A percentile compares a stretch with the other conserved stretches of the same genome.
Conservation (phyloP, 2,329 filamentous ascomycete species). For the Aspergillus sp. region DNA sequence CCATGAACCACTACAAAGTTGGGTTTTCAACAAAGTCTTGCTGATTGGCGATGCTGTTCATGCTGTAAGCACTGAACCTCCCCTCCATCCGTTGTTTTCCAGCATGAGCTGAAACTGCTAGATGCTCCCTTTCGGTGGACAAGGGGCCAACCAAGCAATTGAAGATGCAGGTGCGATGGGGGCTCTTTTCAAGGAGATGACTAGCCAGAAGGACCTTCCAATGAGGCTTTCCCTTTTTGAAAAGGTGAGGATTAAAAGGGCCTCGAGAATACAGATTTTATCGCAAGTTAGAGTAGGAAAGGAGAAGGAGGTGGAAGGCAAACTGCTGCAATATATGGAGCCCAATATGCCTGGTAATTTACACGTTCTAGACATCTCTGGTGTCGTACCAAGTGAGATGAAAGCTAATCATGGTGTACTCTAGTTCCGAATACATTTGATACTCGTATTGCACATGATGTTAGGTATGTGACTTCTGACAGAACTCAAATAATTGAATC, state of each 20-base stretch:
- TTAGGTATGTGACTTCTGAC: background rate
- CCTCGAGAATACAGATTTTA: conserved; percentile 1
- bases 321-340: background rate
- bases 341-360: background rate
- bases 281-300: conserved; percentile 1
- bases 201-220: background rate
- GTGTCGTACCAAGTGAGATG: background rate
- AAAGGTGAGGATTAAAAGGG: conserved; percentile 1
- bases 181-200: conserved; percentile 10
- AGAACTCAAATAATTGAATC: background rate
- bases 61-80: conserved; percentile 12
- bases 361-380: background rate
- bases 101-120: conserved; percentile 4
- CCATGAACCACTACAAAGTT: conserved; percentile 21
- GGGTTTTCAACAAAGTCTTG: conserved; percentile 18
- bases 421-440: background rate
- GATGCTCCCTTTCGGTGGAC: conserved; percentile 18
- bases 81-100: too few relatives aligned
- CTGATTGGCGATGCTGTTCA: conserved; percentile 32
- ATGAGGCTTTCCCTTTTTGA: conserved; percentile 1
- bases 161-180: conserved; percentile 29
- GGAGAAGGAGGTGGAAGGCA: conserved; percentile 1
- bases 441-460: background rate
- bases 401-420: background rate
- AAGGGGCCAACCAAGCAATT: conserved; percentile 29